Conservation (phyloP, 208 protist genomes). For the Crithidia brevicula region DNA sequence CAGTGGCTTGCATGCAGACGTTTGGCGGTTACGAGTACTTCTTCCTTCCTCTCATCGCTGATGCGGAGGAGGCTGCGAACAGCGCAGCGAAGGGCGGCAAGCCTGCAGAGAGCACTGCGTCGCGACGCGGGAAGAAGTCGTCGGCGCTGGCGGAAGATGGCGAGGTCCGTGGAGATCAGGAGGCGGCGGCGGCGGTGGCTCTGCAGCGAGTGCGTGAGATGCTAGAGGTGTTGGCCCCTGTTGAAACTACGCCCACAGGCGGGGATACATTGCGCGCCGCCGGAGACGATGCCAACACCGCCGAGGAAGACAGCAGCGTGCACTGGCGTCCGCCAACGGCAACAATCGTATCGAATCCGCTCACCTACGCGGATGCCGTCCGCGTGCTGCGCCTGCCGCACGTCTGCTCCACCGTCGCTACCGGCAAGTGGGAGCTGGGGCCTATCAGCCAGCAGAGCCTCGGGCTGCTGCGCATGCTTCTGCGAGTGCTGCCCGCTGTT, state of each 20-base stretch:
- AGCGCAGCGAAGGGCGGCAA: background rate
- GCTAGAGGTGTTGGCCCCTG: constrained; percentile 33
- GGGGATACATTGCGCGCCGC: background rate
- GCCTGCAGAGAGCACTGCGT: background rate
- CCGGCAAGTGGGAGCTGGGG: constrained; percentile 27
- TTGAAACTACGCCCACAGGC: background rate
- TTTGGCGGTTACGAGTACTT: constrained; percentile 78
- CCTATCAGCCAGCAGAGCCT: constrained; percentile 36
- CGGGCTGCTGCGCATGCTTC: constrained; percentile 47
- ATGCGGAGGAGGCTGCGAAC: background rate
- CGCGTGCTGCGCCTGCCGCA: constrained; percentile 29
- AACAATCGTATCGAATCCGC: constrained; percentile 17
- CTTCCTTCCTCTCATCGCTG: constrained; percentile 60
- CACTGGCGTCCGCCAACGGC: constrained; percentile 23
- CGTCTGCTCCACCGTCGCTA: constrained; percentile 7
- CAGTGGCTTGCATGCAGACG: constrained; percentile 63
- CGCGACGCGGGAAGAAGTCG: background rate
- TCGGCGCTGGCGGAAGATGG: background rate
- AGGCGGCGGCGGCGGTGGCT: background rate
- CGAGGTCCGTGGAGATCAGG: constrained; percentile 13
- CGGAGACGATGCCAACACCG: background rate
- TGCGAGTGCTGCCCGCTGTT: constrained; percentile 54
- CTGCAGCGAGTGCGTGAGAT: constrained; percentile 40
- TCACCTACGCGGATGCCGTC: constrained; percentile 25
- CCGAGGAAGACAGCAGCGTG: background rate